Evolutionary conservation across 192 early-diverging fungal genomes (phyloP), one percentile per base, ranked within the genome.

Genomic region (Coemansia sp.): DNA sequence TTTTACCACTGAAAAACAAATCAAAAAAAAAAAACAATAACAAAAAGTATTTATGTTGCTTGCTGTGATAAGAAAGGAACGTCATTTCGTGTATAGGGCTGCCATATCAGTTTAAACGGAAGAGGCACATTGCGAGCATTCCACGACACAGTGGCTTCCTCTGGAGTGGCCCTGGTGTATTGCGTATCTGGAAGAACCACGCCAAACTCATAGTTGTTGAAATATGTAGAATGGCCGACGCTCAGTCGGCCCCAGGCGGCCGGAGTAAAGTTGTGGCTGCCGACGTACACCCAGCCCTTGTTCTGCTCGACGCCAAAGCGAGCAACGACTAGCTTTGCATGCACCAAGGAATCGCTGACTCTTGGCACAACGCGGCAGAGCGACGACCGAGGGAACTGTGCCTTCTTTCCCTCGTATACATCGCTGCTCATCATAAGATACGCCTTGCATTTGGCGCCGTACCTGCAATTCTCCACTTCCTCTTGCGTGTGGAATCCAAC

Each of bases 151-250:
- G 1, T 6, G 19, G 41, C 13, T 23, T 60, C 59, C 19, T 43
- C 38, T 9, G 41, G 29, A 0, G 53, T 19, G 2, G 35, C 23
- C 4, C 50, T 33, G 20, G 42, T 33, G 35, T 54, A 68, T 14
- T 10, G 3, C 14, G 62, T 55, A 15, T 64, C n/a, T 5, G 46
- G 20, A 6, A 77, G 20, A 8, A 77, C 61, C 0, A 77, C 59
- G 23, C 71, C 76, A 42, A 79, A 35, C 58, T 79, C 67, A 32
- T 79, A 79, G 63, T 79, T 79, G 68, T 73, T 73, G 19, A 53
- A 52, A 20, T 79, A 74, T 0, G 67, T 59, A 20, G 17, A 15
- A 13, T 41, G 45, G 7, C 41, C 19, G 10, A 32, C 4, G 9
- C 23, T 17, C 35, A 71, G 32, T 0, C 65, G 54, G 4, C 76